Conservation (phyloP, 2,329 filamentous ascomycete species). For the Didymella glomerata region DNA sequence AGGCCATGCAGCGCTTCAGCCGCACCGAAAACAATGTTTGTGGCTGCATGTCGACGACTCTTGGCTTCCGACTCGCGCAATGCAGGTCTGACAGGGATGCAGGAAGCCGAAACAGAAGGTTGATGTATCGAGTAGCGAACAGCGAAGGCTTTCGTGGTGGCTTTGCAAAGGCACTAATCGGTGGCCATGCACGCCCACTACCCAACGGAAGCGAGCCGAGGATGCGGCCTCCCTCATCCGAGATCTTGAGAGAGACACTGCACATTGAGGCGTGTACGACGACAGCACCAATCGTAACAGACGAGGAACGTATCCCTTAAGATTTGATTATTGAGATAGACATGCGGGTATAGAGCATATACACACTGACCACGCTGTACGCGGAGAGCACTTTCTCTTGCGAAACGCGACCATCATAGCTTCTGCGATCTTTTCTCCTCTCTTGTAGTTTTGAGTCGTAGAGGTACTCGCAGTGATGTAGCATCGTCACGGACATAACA, state of each 20-base stretch:
- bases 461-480: not conserved
- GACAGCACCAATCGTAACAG: not conserved
- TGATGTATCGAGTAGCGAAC: not conserved
- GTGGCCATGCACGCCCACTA: not conserved
- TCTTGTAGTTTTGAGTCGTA: not conserved
- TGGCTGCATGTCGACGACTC: not conserved
- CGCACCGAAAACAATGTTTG: not conserved
- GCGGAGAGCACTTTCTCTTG: not conserved
- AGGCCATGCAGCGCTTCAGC: too few species aligned
- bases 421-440: not conserved
- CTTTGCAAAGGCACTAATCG: not conserved
- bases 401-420: not conserved
- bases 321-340: not conserved
- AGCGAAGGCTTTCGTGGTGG: not conserved
- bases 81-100: not conserved
- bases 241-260: not conserved
- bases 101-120: not conserved
- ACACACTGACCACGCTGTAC: not conserved
- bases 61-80: not conserved
- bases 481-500: not conserved
- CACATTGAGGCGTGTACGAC: not conserved
- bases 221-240: not conserved
- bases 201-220: not conserved
- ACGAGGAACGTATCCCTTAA: not conserved
- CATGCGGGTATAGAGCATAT: constrained; percentile 17